A percentile compares a stretch with the other conserved stretches of the same genome.
phyloP scores from a whole-genome alignment of 352 stramenopile genomes.

The Blastocystis sp. region DNA sequence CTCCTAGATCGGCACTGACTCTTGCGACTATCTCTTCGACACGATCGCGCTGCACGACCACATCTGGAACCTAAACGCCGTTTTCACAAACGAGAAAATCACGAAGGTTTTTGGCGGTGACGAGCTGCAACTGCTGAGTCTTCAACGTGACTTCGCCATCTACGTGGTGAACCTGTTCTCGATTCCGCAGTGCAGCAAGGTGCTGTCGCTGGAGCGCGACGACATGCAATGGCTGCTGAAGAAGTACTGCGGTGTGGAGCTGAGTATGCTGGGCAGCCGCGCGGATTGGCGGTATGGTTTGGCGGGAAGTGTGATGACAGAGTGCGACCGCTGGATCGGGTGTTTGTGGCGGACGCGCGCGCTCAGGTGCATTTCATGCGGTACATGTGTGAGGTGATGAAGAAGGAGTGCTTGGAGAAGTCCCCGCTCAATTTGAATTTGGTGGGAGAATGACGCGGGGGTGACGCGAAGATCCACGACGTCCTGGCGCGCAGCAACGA shows the following conservation, averaged over 20 bases:
- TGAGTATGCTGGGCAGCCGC: background rate
- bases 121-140: background rate
- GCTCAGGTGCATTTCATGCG: conserved; percentile 7
- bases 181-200: background rate
- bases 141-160: conserved; percentile 37
- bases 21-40: conserved; percentile 24
- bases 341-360: background rate
- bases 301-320: background rate
- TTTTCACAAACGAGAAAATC: conserved; percentile 18
- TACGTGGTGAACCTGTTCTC: conserved; percentile 58
- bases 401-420: conserved; percentile 5
- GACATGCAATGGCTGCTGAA: background rate
- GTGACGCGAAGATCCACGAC: conserved; percentile 44
- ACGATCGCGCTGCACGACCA: conserved; percentile 9
- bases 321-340: background rate
- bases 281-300: conserved; percentile 4
- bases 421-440: conserved; percentile 41
- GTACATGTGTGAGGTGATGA: conserved; percentile 7
- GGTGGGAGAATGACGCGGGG: background rate
- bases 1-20: conserved; percentile 32
- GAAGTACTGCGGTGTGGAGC: background rate
- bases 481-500: conserved; percentile 57
- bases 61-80: conserved; percentile 36
- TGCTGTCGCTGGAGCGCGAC: background rate
- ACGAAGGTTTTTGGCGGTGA: conserved; percentile 36